These are phyloP conservation scores for Penicillium sp. DNA, from an alignment of 2,329 filamentous ascomycete species.

Conservation along the genomic window DNA sequence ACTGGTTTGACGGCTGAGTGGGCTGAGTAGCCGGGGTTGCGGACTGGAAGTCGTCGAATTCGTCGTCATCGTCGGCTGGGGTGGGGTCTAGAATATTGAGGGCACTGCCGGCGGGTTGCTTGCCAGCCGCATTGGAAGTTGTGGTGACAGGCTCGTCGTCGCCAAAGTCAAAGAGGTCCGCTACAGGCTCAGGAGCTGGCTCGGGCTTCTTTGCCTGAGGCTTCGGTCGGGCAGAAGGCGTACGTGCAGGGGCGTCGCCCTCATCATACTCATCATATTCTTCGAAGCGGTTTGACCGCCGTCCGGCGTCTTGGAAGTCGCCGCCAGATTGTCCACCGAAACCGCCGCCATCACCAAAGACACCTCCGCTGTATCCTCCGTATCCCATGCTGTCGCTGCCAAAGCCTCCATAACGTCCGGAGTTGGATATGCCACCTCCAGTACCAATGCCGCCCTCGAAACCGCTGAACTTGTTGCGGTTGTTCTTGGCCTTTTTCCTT, in stretches of 20 bases:
- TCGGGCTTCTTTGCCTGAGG: conserved; percentile 61
- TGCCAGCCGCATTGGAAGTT: conserved; percentile 39
- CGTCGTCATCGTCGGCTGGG: conserved; percentile 72
- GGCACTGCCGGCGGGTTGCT: conserved; percentile 47
- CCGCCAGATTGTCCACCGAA: conserved; percentile 20
- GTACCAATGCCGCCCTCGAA: conserved; percentile 75
- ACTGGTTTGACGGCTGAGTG: conserved; percentile 35
- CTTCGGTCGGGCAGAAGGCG: conserved; percentile 40
- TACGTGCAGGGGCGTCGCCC: conserved; percentile 55
- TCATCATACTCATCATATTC: conserved; percentile 98
- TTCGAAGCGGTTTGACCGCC: conserved; percentile 73
- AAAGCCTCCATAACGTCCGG: conserved; percentile 78
- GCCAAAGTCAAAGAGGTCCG: conserved; percentile 83
- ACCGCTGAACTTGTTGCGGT: conserved; percentile 91
- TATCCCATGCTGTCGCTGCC: conserved; percentile 70
- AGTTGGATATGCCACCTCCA: conserved; percentile 55
- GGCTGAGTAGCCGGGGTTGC: conserved; percentile 55
- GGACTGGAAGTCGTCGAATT: conserved; percentile 97
- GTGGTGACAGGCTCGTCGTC: conserved; percentile 64
- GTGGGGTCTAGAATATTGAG: conserved; percentile 48
- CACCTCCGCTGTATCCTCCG: conserved; percentile 66
- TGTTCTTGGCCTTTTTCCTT: conserved; percentile 82
- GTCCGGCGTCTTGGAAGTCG: conserved; percentile 64
- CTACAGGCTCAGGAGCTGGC: conserved; percentile 71
- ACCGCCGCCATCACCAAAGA: conserved; percentile 54